Base-by-base conservation (phyloP, 2,329 filamentous ascomycete genomes). In the Pestalotiopsis sp. region DNA sequence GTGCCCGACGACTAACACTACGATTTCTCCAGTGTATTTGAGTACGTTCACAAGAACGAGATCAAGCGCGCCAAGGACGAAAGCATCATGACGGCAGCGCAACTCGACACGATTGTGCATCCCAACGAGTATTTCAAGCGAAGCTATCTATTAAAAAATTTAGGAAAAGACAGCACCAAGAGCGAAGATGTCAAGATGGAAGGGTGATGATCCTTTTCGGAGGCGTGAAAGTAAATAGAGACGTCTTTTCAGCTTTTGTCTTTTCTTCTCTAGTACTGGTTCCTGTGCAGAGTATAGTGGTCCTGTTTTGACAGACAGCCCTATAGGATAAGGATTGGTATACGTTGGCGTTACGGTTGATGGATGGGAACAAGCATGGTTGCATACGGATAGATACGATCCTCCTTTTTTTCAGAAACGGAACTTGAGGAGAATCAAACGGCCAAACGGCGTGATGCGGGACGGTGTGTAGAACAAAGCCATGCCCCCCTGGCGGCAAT, bases 81-180 rank as follows among this genome's bases (percentile, higher is more conserved):
- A 64, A 87, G 89, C 5, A 84, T 90, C 65, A 92, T 92, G 90
- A 90, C 86, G 13, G 83, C 91, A 6, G 89, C 90, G 17, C 93
- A 97, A 78, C 85, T 97, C 57, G 95, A 98, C 81, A 98, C 95
- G 0, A 97, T 99, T 77, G 91, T 97, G 25, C 96, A 99, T 81
- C 96, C 96, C 12, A 99, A 99, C 79, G 95, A 95, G 72, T 99
- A 98, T 81, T 99, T 98, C 81, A 98, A 97, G 86, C 88, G 95
- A 68, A 97, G 94, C 78, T 98, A 94, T 80, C 76, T 97, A 74
- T 83, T 99, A 70, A 97, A 94, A 84, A 93, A 96, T 78, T 80
- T 97, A 31, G 90, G 81, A 64, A 89, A 85, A 70, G 73, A 57
- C 13, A 58, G 14, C 17, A 59, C 77, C 36, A 79, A 82, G 25